Evolutionary conservation across 768 basidiomycete species (phyloP), one percentile per base, ranked within the genome.

Genomic region (Fibroporia radiculosa): DNA sequence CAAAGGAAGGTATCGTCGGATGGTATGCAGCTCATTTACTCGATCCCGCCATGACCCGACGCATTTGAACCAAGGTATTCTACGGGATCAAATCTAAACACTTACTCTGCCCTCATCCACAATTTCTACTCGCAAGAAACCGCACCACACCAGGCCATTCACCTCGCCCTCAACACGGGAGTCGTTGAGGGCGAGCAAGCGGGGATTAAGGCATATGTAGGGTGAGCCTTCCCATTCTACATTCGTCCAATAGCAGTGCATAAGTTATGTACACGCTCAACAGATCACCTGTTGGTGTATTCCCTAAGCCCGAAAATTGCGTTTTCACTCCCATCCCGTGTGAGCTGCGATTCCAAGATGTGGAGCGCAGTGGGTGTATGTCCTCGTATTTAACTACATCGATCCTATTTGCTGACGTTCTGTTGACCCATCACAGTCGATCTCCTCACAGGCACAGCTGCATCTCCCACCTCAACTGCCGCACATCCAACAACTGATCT

Each of bases 41-140:
- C 20, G 19, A 41, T 18, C 20, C 19, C 8, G 32, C 6, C 22
- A 18, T 35, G 22, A 19, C 18, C n/a, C n/a, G n/a, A n/a, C 11
- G 28, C 1, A 13, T 32, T 27, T 11, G 13, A 11, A n/a, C 14
- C 14, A 57, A 92, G 91, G 91, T 93, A 92, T 66, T 91, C 92
- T 19, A 96, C 95, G 1, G 88, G 89, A 47, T 84, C 88, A 11
- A 79, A 80, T 52, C 74, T 97, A 45, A 93, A 93, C 67, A 90
- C 89, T 6, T 93, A 92, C 68, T 93, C 93, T 22, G 92, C 95
- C 10, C 77, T 98, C 54, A 93, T 98, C 60, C 95, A 97, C 73
- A 92, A 93, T 66, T 96, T 96, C 69, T 98, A 96, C 66, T 80
- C 88, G 31, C 82, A 88, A 73, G 92, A 97, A 65, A 91, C 90